Percentiles rank a stretch among this genome's conserved stretches.
Evolutionary conservation across 345 rosid species (phyloP).

Genomic region (Abelmoschus esculentus): DNA sequence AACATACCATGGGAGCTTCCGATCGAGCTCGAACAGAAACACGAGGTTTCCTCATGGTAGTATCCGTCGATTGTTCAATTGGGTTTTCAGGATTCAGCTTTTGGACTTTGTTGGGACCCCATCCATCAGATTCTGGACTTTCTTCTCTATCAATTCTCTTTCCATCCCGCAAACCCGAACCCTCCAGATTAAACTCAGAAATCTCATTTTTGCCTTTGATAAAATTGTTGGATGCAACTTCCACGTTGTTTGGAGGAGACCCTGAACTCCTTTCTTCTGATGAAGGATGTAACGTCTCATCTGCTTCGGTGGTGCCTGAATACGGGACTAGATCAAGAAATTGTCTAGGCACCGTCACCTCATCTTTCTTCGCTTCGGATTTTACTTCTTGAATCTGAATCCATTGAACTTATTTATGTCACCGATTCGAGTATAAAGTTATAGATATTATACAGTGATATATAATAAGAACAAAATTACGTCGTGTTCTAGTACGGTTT

Average conservation of each 20-base stretch:
- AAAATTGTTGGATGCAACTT: slow-evolving; percentile 15
- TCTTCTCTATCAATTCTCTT: slow-evolving; percentile 53
- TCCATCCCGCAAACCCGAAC: neutral
- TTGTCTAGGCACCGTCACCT: slow-evolving; percentile 46
- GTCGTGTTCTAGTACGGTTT: slow-evolving; percentile 27
- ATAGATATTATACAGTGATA: neutral
- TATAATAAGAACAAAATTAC: slow-evolving; percentile 15
- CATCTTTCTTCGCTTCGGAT: slow-evolving; percentile 35
- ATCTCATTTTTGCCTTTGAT: slow-evolving; percentile 21
- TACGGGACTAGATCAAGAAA: slow-evolving; percentile 55
- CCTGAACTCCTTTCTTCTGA: slow-evolving; percentile 72
- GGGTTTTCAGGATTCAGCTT: slow-evolving; percentile 24
- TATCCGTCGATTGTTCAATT: slow-evolving; percentile 62
- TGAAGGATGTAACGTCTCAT: slow-evolving; percentile 44
- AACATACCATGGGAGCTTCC: slow-evolving; percentile 88
- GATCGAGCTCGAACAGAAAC: slow-evolving; percentile 98
- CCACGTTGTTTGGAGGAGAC: slow-evolving; percentile 29
- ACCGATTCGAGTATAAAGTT: too few species aligned
- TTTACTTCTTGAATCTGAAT: slow-evolving; percentile 40
- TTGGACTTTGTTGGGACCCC: slow-evolving; percentile 49
- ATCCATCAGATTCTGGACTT: slow-evolving; percentile 57
- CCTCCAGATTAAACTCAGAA: slow-evolving; percentile 26
- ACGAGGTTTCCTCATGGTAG: slow-evolving; percentile 92
- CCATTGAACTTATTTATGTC: neutral
- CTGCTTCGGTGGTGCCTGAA: slow-evolving; percentile 23